Base-by-base conservation (phyloP, 306 rosid genomes). In the Astragalus glycyphyllos region DNA sequence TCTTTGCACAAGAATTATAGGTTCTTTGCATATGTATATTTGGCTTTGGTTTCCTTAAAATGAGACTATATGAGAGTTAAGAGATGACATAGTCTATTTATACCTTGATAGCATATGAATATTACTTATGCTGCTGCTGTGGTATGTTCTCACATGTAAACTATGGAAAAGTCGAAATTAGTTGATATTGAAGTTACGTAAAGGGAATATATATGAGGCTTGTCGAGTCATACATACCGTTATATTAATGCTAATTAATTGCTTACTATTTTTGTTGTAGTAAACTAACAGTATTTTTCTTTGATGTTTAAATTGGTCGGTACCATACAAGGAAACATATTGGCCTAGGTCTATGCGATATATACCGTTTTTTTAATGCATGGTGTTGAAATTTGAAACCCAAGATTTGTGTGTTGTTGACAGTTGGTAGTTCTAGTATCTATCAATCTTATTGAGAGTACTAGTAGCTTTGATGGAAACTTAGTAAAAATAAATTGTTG, bases 61-160 rank as follows among this genome's bases (percentile, higher is more conserved):
- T 26, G 60, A 55, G 38, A 55, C 3, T 29, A 10, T 29, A 10
- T 26, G 60, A 55, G 38, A 55, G 7, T 29, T 38, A 12, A 29
- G 15, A 12, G 41, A 56, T 11, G 61, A 29, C 41, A 56, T 11
- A 48, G 62, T 10, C 40, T 56, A 51, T 56, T 56, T 56, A 55
- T 55, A 55, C 37, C 35, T 10, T n/a, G n/a, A n/a, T n/a, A n/a
- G n/a, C n/a, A n/a, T n/a, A n/a, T n/a, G n/a, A n/a, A n/a, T n/a
- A n/a, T n/a, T n/a, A n/a, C n/a, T n/a, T n/a, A n/a, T n/a, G n/a
- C n/a, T n/a, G n/a, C n/a, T n/a, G n/a, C n/a, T n/a, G n/a, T n/a
- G n/a, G n/a, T n/a, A 6, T 5, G 40, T 35, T 35, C 8, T 40
- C 16, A 46, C 50, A 46, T 46, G 50, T 46, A 12, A 12, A 0